Conservation (phyloP, 495 filamentous ascomycete genomes). For the Glutinoglossum americanum region DNA sequence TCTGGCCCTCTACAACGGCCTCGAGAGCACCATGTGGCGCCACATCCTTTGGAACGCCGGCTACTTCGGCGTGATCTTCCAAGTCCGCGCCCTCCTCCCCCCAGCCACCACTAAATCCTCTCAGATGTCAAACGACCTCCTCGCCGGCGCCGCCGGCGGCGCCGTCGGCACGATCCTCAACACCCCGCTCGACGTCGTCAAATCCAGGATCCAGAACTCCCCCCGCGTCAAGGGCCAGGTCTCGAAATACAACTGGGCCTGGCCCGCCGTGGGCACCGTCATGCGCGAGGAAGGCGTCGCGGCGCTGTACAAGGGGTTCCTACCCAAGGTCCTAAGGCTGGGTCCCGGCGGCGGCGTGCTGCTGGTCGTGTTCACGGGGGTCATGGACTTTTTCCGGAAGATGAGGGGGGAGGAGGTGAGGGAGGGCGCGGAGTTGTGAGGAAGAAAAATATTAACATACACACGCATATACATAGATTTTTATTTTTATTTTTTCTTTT, state of each 20-base stretch:
- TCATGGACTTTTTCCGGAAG: constrained; percentile 76
- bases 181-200: constrained; percentile 95
- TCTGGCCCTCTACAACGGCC: constrained; percentile 82
- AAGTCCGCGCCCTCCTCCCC: constrained; percentile 68
- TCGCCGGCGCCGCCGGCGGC: constrained; percentile 72
- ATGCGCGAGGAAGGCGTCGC: constrained; percentile 82
- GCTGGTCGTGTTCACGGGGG: constrained; percentile 75
- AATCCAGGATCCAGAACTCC: constrained; percentile 89
- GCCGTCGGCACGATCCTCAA: constrained; percentile 87
- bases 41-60: constrained; percentile 94
- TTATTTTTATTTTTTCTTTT: no score
- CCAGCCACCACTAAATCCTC: constrained; percentile 53
- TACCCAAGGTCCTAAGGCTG: constrained; percentile 80
- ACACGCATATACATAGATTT: no score
- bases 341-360: constrained; percentile 83
- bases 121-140: constrained; percentile 66
- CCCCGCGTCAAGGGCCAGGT: constrained; percentile 53
- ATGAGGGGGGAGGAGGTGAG: constrained; percentile 2
- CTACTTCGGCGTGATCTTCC: constrained; percentile 97
- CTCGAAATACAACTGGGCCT: constrained; percentile 98
- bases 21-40: constrained; percentile 91
- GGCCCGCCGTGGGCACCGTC: constrained; percentile 61
- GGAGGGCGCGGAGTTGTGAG: no score
- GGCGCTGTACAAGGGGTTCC: constrained; percentile 92
- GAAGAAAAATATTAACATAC: no score